Percentiles rank a stretch among this genome's conserved stretches.
Evolutionary conservation across 2,329 filamentous ascomycete species (phyloP).

Genomic region (Venturia effusa): DNA sequence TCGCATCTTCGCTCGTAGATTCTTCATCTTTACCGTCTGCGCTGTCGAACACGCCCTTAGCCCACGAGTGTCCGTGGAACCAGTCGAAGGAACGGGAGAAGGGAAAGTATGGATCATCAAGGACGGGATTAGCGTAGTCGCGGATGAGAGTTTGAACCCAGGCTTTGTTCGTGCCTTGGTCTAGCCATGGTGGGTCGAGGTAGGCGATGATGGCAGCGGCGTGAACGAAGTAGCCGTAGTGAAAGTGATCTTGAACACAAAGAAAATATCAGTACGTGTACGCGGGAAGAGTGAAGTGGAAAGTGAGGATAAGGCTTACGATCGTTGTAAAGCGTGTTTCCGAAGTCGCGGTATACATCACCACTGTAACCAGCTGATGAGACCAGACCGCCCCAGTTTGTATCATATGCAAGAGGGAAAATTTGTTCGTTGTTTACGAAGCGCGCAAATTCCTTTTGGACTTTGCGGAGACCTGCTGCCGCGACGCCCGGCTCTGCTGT

Average conservation of each 20-base stretch:
- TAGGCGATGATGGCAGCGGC: constrained; percentile 72
- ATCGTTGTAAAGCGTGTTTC: constrained; percentile 73
- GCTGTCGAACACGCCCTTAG: constrained; percentile 62
- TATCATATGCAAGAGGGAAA: constrained; percentile 46
- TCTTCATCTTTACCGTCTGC: constrained; percentile 75
- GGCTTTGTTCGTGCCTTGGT: constrained; percentile 51
- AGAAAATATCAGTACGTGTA: no score
- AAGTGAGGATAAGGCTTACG: constrained; percentile 22
- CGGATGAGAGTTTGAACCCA: constrained; percentile 78
- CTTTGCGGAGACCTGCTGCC: constrained; percentile 36
- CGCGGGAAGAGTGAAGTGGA: no score
- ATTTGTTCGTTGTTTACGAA: constrained; percentile 35
- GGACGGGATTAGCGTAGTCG: constrained; percentile 68
- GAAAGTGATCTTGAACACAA: constrained; percentile 43
- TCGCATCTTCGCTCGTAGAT: constrained; percentile 79
- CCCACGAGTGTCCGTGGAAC: constrained; percentile 93
- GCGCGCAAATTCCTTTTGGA: constrained; percentile 34
- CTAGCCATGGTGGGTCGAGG: constrained; percentile 65
- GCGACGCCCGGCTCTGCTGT: constrained; percentile 37
- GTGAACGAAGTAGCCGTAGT: constrained; percentile 77
- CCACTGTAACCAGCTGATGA: constrained; percentile 61
- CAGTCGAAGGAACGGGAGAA: constrained; percentile 80
- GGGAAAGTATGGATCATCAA: constrained; percentile 54
- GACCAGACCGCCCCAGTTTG: constrained; percentile 68
- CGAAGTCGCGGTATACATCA: constrained; percentile 68